Evolutionary conservation across 352 stramenopile genomes (phyloP), one percentile per base, ranked within the genome.

Genomic region (Phytopythium sindhum): DNA sequence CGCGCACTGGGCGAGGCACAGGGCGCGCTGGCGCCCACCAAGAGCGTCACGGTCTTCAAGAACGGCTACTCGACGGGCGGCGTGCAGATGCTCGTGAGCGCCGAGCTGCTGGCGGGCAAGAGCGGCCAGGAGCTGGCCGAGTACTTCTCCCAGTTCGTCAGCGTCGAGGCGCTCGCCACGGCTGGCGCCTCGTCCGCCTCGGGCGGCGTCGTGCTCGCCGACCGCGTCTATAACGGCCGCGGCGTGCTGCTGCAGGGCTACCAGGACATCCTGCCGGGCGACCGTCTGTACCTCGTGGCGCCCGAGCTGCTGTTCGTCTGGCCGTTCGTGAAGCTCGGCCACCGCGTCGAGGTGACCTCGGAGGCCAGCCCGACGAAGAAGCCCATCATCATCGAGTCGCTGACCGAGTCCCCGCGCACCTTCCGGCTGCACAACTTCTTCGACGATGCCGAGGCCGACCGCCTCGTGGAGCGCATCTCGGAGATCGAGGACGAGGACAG

Each of bases 361-460:
- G 53, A 75, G 48, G 63, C 77, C 26, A 91, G 80, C 42, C 82
- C 82, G 12, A 93, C 79, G 42, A 72, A 76, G 51, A 66, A 81
- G 57, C 68, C 78, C 4, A 73, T 92, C 54, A 70, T 93, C 44
- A 78, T 95, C 41, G 86, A 93, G 68, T 91, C 81, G 44, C 69
- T 93, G 10, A 89, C 75, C 21, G 86, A 95, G 56, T 90, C 77
- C 21, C 91, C 91, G 17, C 80, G 89, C 24, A 88, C 91, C 48
- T 97, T 97, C 70, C 78, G 81, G 53, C 51, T 97, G 47, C 76
- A 95, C 73, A 88, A 96, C 55, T 97, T 97, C 57, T 95, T 97
- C 64, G 86, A 73, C 48, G 64, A 73, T 28, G 77, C 84, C 5
- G 91, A 97, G 61, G 85, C 88, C 11, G 83, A 97, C 57, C 73